Evolutionary conservation across 2,329 filamentous ascomycete species (phyloP).

Genomic region (Paecilomyces variotii): DNA sequence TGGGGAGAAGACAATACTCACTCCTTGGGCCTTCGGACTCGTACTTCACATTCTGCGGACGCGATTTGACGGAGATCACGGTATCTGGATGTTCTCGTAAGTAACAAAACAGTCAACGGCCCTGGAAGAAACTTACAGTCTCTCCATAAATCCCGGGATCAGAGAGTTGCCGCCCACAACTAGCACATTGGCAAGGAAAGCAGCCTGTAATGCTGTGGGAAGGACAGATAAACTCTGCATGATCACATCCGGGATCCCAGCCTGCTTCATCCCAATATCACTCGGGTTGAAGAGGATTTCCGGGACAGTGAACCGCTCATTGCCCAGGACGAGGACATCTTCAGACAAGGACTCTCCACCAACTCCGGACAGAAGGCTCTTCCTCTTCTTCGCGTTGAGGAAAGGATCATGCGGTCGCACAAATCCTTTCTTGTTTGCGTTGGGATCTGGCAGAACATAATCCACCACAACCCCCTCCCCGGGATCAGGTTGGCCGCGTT

Average conservation of each 20-base stretch:
- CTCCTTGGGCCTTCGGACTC: slow-evolving; percentile 62
- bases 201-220: slow-evolving; percentile 76
- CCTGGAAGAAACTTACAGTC: slow-evolving; percentile 45
- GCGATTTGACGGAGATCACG: slow-evolving; percentile 63
- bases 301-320: slow-evolving; percentile 84
- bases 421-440: slow-evolving; percentile 56
- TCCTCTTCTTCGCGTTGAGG: slow-evolving; percentile 46
- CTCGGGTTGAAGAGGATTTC: slow-evolving; percentile 81
- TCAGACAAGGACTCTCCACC: slow-evolving; percentile 50
- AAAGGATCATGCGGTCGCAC: slow-evolving; percentile 69
- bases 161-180: slow-evolving; percentile 80
- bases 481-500: slow-evolving; percentile 17
- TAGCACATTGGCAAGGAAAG: slow-evolving; percentile 75
- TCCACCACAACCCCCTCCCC: slow-evolving; percentile 62
- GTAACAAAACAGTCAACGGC: neutral
- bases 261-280: slow-evolving; percentile 77
- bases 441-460: slow-evolving; percentile 82
- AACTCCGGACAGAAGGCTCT: slow-evolving; percentile 40
- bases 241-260: slow-evolving; percentile 74
- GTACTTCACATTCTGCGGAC: slow-evolving; percentile 68
- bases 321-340: slow-evolving; percentile 77
- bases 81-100: slow-evolving; percentile 35
- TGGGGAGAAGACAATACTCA: slow-evolving; percentile 22
- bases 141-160: slow-evolving; percentile 71
- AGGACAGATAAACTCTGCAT: slow-evolving; percentile 67